These are phyloP conservation scores for Globisporangium barbulae DNA, from an alignment of 352 stramenopile genomes.

Conservation along the genomic window DNA sequence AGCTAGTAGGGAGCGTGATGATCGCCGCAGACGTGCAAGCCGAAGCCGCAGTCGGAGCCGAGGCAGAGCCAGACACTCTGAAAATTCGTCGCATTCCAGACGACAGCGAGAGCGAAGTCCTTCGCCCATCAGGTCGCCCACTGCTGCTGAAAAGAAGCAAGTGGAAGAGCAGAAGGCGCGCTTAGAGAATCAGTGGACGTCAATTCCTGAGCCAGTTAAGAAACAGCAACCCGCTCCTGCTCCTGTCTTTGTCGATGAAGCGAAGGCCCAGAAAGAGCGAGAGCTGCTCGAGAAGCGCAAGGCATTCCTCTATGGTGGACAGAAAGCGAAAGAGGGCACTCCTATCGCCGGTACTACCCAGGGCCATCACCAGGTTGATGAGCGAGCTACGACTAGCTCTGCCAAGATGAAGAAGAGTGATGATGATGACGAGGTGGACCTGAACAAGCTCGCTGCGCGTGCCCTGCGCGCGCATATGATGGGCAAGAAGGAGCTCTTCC, in stretches of 20 bases:
- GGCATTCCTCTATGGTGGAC: slow-evolving; percentile 60
- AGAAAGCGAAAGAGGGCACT: slow-evolving; percentile 6
- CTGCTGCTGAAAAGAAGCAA: not conserved
- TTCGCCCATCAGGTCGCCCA: slow-evolving; percentile 27
- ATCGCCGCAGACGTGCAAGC: slow-evolving; percentile 12
- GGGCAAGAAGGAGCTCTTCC: slow-evolving; percentile 72
- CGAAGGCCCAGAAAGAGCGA: slow-evolving; percentile 28
- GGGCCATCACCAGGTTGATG: too few species aligned
- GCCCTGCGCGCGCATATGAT: slow-evolving; percentile 81
- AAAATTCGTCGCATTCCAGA: slow-evolving; percentile 12
- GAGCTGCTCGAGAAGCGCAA: slow-evolving; percentile 48
- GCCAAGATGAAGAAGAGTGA: not conserved
- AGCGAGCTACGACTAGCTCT: not conserved
- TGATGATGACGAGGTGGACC: slow-evolving; percentile 30
- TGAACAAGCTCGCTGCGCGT: slow-evolving; percentile 81
- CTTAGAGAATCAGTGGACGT: not conserved
- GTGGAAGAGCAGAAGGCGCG: not conserved
- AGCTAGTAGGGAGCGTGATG: not conserved
- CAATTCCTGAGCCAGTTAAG: slow-evolving; percentile 9
- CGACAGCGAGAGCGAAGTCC: slow-evolving; percentile 13
- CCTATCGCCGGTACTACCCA: not conserved
- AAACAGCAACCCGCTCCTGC: slow-evolving; percentile 10
- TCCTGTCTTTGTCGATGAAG: slow-evolving; percentile 29
- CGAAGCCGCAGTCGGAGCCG: slow-evolving; percentile 39
- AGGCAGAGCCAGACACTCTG: slow-evolving; percentile 18